phyloP scores from a whole-genome alignment of 208 protist species.

The Kentomonas sorsogonicus region DNA sequence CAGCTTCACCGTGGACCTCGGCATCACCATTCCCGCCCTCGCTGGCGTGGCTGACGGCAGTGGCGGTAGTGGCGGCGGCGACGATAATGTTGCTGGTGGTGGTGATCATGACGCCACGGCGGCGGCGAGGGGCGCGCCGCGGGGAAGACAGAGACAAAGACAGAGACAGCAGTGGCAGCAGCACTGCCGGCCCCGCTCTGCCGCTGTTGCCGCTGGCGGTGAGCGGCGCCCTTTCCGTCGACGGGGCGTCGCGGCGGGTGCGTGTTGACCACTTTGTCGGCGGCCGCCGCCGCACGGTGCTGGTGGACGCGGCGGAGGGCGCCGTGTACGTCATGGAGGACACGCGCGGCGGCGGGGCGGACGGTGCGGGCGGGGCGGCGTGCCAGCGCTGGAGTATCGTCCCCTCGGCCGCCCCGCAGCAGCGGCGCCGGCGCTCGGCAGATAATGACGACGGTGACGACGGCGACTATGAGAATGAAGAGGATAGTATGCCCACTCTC shows the following conservation, averaged over 20 bases:
- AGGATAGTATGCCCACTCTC: constrained; percentile 36
- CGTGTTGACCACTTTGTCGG: constrained; percentile 28
- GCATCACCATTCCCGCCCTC: too few species aligned
- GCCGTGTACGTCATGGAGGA: constrained; percentile 9
- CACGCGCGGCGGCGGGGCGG: not conserved
- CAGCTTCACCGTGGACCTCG: too few species aligned
- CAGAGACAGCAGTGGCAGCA: not conserved
- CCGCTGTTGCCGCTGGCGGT: constrained; percentile 17
- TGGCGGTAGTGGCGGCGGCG: too few species aligned
- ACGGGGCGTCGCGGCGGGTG: constrained; percentile 7
- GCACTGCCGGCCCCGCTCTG: constrained; percentile 1
- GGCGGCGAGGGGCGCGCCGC: too few species aligned
- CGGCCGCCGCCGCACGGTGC: constrained; percentile 18
- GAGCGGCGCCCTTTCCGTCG: constrained; percentile 31
- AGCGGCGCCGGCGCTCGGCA: too few species aligned
- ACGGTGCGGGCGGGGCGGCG: not conserved
- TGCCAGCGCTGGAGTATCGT: constrained; percentile 24
- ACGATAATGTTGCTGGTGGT: too few species aligned
- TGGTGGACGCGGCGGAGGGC: constrained; percentile 12
- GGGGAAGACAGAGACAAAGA: constrained; percentile 5
- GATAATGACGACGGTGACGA: too few species aligned
- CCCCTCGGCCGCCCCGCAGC: too few species aligned
- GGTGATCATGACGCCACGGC: too few species aligned
- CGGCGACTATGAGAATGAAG: too few species aligned
- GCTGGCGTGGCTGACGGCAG: too few species aligned